Conservation (phyloP, 768 basidiomycete genomes). For the Leccinum sublutescens region DNA sequence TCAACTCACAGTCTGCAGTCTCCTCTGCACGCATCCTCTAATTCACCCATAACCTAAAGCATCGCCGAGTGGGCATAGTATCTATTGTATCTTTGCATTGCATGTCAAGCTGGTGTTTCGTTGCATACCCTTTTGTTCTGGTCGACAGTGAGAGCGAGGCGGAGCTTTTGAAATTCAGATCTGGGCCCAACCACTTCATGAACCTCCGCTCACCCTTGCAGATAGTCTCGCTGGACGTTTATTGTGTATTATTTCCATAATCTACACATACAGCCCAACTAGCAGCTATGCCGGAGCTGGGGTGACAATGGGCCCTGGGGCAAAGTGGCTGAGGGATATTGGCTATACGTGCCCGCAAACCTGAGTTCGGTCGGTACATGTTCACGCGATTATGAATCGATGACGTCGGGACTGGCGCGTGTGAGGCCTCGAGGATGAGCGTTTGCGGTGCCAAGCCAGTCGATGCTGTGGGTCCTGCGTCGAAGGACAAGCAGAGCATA, state of each 20-base stretch:
- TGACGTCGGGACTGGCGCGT: constrained; percentile 1
- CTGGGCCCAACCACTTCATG: not conserved
- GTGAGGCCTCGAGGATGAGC: not conserved
- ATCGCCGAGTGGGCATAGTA: constrained; percentile 13
- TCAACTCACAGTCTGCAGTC: not conserved
- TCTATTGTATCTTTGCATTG: constrained; percentile 1
- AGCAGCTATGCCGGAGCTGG: not conserved
- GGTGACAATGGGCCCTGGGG: constrained; percentile 13
- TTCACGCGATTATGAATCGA: not conserved
- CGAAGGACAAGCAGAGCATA: not conserved
- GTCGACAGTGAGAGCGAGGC: too few relatives aligned
- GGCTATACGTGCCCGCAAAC: constrained; percentile 19
- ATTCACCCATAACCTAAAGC: constrained; percentile 8
- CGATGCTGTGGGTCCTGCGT: too few relatives aligned
- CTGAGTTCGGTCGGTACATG: not conserved
- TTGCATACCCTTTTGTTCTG: not conserved
- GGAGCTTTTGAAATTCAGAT: too few relatives aligned
- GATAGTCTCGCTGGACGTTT: not conserved
- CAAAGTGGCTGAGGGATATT: constrained; percentile 13
- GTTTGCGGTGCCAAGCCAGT: not conserved
- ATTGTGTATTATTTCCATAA: not conserved
- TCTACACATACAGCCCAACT: not conserved
- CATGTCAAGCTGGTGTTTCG: too few relatives aligned
- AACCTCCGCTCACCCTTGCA: not conserved
- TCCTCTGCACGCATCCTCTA: not conserved